Base-by-base conservation (phyloP, 768 basidiomycete genomes). In the Gymnopilus dilepis region DNA sequence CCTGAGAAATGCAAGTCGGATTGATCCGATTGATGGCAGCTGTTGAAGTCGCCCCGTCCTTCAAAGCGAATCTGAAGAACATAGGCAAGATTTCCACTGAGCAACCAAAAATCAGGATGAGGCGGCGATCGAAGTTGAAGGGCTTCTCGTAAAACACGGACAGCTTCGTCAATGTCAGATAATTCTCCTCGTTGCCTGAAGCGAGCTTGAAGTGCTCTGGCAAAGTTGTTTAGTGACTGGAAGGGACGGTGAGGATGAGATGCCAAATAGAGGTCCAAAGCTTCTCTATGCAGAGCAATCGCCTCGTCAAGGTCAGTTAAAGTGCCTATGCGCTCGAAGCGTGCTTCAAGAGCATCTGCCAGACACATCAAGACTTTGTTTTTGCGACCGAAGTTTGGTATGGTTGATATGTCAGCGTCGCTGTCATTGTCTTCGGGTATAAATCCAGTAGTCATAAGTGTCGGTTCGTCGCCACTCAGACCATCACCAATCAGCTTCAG, bases 141-240 rank as follows among this genome's bases (percentile, higher is more conserved):
- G 15, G 58, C 63, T 12, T 64, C 42, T 33, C 41, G n/a, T 2
- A 17, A 2, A 15, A 57, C 19, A 33, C 12, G 19, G 31, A 60
- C 60, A 1, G 63, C 53, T 19, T 60, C 58, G 22, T 60, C 48
- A 7, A 65, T 33, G 17, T 58, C 60, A 1, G n/a, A 24, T 21
- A 13, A 43, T 9, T 21, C 6, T 21, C 60, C 56, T 17, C 6
- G 41, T 38, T 54, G 30, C 34, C 58, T 4, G 28, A 65, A 65
- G 13, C 41, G 52, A 6, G 31, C 26, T 2, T 6, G 21, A 15
- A 65, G 59, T 13, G 19, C 42, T 38, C 21, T 8, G n/a, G 64
- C 64, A 38, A 58, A 56, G 31, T 60, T 60, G 21, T 11, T 56
- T 19, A 60, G 30, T 6, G 48, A 22, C 4, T 5, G 11, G 2